phyloP scores from a whole-genome alignment of 2,329 filamentous ascomycete species.

The Aspergillus hortae region DNA sequence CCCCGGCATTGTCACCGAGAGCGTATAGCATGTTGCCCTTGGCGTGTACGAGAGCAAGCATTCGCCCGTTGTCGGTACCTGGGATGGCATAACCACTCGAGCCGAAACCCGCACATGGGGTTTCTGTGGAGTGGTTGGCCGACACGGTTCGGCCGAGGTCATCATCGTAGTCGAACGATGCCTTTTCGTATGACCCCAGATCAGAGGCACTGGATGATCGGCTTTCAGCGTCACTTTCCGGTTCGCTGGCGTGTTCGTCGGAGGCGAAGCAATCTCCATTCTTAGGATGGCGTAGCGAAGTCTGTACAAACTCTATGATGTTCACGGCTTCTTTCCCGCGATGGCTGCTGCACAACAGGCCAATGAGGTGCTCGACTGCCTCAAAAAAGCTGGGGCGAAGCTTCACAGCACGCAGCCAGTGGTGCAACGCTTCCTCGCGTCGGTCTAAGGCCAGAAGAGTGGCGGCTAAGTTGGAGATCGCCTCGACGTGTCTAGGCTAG shows the following conservation, averaged over 20 bases:
- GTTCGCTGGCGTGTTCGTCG: constrained; percentile 57
- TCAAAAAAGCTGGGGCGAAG: constrained; percentile 86
- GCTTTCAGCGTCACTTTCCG: constrained; percentile 55
- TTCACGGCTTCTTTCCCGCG: constrained; percentile 79
- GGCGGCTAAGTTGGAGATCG: constrained; percentile 88
- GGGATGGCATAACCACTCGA: constrained; percentile 82
- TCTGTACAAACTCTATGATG: constrained; percentile 82
- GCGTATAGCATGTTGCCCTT: constrained; percentile 99
- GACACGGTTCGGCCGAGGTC: constrained; percentile 29
- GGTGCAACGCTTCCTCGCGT: constrained; percentile 75
- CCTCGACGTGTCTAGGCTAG: constrained; percentile 74
- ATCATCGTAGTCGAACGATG: constrained; percentile 55
- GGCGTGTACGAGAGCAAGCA: constrained; percentile 89
- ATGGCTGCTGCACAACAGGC: constrained; percentile 76
- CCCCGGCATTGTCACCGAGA: constrained; percentile 73
- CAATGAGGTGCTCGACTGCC: constrained; percentile 90
- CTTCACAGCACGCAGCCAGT: constrained; percentile 83
- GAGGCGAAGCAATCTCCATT: constrained; percentile 47
- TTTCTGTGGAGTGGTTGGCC: constrained; percentile 26
- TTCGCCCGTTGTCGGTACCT: constrained; percentile 83
- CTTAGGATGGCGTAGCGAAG: constrained; percentile 57
- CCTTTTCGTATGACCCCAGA: constrained; percentile 52
- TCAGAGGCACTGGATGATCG: constrained; percentile 51
- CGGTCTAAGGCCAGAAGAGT: constrained; percentile 80
- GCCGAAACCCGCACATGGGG: constrained; percentile 56